Evolutionary conservation across 2,329 filamentous ascomycete species (phyloP).

Genomic region (Pleoardoris graminearum): DNA sequence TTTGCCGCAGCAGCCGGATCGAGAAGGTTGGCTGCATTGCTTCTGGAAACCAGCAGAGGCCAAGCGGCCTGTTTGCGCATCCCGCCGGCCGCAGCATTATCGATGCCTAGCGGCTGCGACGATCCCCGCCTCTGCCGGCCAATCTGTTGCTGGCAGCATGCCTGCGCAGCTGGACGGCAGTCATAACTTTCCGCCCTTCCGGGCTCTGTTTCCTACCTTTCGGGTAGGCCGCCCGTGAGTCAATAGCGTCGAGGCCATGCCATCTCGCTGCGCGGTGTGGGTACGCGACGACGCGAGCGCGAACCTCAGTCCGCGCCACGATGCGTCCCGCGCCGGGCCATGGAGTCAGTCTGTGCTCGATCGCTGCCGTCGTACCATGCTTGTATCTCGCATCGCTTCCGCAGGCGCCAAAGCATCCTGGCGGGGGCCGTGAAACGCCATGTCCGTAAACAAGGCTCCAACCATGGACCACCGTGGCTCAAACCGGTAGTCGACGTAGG

Average conservation of each 20-base stretch:
- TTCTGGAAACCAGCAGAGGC: conserved; percentile 27
- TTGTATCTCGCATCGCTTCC: conserved; percentile 44
- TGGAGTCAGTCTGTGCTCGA: conserved; percentile 40
- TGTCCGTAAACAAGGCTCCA: too few species aligned
- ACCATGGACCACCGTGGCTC: too few species aligned
- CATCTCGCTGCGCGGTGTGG: conserved; percentile 12
- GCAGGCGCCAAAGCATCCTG: conserved; percentile 35
- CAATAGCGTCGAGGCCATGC: conserved; percentile 8
- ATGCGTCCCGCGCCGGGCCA: conserved; percentile 40
- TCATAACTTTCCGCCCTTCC: conserved; percentile 28
- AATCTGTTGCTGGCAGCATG: conserved; percentile 19
- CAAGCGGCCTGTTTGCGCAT: conserved; percentile 21
- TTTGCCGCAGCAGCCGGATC: conserved; percentile 44
- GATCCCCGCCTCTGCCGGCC: conserved; percentile 26
- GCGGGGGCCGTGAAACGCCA: conserved; percentile 39
- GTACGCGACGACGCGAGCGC: conserved; percentile 19
- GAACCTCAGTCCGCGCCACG: conserved; percentile 40
- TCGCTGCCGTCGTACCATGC: conserved; percentile 40
- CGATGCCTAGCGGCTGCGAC: conserved; percentile 10
- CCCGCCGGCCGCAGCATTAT: conserved; percentile 21
- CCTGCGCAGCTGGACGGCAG: conserved; percentile 17
- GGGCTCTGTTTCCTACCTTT: conserved; percentile 23
- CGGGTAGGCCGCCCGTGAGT: conserved; percentile 24
- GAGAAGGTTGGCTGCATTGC: conserved; percentile 32
- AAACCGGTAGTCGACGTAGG: too few species aligned